These are phyloP conservation scores for Hordeum marinum DNA, from an alignment of 176 grass and related monocot species.

Conservation along the genomic window DNA sequence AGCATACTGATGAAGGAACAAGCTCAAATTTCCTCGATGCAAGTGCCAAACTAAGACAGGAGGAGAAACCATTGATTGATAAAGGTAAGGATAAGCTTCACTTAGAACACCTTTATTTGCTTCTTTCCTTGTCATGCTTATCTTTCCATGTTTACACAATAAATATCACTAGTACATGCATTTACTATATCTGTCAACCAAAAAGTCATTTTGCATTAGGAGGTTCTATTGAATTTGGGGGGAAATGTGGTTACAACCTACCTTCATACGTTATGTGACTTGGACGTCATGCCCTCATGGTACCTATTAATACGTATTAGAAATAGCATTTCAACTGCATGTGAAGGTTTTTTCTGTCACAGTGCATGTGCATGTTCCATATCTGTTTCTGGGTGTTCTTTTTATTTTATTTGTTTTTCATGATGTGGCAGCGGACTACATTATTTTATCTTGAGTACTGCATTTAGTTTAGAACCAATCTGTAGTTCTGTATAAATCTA, in stretches of 20 bases:
- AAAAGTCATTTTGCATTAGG: not conserved
- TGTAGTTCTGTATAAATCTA: not conserved
- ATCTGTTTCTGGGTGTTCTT: not conserved
- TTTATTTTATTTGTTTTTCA: constrained; percentile 5
- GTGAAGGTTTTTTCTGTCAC: not conserved
- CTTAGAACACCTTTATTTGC: not conserved
- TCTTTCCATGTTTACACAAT: constrained; percentile 15
- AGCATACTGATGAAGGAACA: constrained; percentile 45
- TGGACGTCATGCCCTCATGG: not conserved
- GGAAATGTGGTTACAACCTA: not conserved
- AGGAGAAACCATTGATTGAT: constrained; percentile 36
- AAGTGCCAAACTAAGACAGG: constrained; percentile 31
- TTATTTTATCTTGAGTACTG: not conserved
- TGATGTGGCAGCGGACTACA: not conserved
- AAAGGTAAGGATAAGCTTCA: constrained; percentile 52
- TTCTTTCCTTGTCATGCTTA: not conserved
- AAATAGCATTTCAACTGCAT: constrained; percentile 5
- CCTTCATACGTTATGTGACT: not conserved
- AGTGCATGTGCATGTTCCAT: not conserved
- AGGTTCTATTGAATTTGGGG: not conserved
- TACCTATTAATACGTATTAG: not conserved
- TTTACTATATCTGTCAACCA: not conserved
- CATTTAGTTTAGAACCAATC: not conserved
- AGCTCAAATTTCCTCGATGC: constrained; percentile 51
- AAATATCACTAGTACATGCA: not conserved